Evolutionary conservation across 371 early-diverging fungal species (phyloP), one percentile per base, ranked within the genome.

Genomic region (Mucor plumbeus): DNA sequence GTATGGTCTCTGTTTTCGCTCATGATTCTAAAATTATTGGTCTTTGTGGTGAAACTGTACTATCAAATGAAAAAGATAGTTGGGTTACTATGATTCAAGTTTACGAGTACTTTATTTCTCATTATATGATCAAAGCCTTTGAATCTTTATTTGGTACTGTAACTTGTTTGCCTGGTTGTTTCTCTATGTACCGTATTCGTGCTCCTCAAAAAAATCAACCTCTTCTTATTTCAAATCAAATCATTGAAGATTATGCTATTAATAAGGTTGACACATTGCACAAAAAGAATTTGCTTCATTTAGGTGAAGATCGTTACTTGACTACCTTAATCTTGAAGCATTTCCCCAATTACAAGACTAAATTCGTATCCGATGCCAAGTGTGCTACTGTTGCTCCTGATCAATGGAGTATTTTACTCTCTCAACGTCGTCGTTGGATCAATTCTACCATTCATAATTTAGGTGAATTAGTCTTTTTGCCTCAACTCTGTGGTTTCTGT

Each of bases 251-350:
- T 62, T 99, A 99, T 78, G 89, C 95, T 9, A 93, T 94, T 61
- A 96, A 94, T 81, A 85, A 91, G 36, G 99, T 99, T 50, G 94
- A 96, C 68, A 99, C 99, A 0, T 87, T 99, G 19, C 99, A 99
- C 84, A 89, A 90, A 84, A 99, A 93, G 82, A 98, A 92, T 82
- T 79, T 93, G 78, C 87, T 91, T 67, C 87, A 85, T 26, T 77
- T 95, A 40, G 95, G 95, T 62, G 95, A 95, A 78, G 95, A 95
- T 76, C 91, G 95, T 31, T 98, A 95, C 72, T 76, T 98, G 76
- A 99, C 99, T 0, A 99, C 99, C 2, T 84, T 99, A 41, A 93
- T 99, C 79, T 87, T 99, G 66, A 99, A 99, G 82, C 94, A 98
- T 75, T 99, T 99, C 84, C 98, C 99, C 9, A 90, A 89, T 72